Evolutionary conservation across 345 rosid genomes (phyloP).

Genomic region (Rhodamnia rubescens): DNA sequence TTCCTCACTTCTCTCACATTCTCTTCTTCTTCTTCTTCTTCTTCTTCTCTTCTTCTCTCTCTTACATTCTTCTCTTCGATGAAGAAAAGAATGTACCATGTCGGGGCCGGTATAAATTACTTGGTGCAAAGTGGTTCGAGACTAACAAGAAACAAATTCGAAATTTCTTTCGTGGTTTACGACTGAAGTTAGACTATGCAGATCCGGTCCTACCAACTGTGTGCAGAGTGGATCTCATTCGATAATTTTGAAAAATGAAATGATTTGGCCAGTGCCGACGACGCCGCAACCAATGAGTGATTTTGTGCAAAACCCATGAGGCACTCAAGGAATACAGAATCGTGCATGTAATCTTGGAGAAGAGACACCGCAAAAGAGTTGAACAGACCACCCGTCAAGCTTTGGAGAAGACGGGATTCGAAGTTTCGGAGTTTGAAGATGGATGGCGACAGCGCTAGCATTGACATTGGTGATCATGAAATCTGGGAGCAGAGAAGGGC

Average conservation of each 20-base stretch:
- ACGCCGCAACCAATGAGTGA: background rate
- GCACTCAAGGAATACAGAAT: background rate
- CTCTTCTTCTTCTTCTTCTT: no score
- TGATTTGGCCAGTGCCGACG: background rate
- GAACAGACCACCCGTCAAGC: background rate
- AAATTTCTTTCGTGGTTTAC: background rate
- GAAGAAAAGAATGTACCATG: no score
- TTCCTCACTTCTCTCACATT: no score
- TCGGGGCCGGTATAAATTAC: no score
- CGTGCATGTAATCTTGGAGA: background rate
- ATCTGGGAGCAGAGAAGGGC: background rate
- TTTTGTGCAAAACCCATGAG: background rate
- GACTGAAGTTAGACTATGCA: background rate
- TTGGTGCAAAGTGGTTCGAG: no score
- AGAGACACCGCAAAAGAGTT: background rate
- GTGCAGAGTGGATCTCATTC: no score
- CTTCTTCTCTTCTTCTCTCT: no score
- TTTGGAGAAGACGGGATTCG: background rate
- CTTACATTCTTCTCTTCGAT: no score
- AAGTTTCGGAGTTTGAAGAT: background rate
- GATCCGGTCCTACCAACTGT: background rate
- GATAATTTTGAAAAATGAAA: background rate
- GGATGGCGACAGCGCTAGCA: background rate
- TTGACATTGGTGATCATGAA: background rate
- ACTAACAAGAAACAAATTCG: no score